Evolutionary conservation across 352 stramenopile species (phyloP), one percentile per base, ranked within the genome.

Genomic region (Thraustochytrium sp.): DNA sequence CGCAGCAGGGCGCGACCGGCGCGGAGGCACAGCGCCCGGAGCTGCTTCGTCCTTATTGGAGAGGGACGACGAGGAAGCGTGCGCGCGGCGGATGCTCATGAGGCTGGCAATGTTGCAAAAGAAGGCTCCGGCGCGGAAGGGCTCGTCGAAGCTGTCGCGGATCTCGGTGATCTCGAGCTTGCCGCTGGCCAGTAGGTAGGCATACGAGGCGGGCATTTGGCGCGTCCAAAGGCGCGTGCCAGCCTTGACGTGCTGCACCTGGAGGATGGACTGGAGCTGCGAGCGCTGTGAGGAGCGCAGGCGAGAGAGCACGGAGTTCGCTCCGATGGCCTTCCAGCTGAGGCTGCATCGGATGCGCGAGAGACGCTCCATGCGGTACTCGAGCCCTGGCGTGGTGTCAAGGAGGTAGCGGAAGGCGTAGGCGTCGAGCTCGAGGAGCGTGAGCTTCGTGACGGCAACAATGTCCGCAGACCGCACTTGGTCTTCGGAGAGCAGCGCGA

Each of bases 401-500:
- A 80, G 68, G 2, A 80, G 51, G 29, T 80, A 80, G n/a, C 38
- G 31, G 36, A 80, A 80, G 9, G 68, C 68, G 5, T 80, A 26
- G 21, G 8, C 4, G 68, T 80, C 68, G 46, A 80, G 51, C 53
- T 80, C 9, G 48, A 80, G 5, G 46, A 80, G 42, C 2, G 38
- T 44, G 8, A 80, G 29, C 3, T 80, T 26, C 13, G 68, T 80
- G 29, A 23, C 21, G 21, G 68, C 46, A 3, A 80, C 51, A 64
- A 80, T 64, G 40, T 80, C 68, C 4, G 68, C 68, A 26, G 68
- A 68, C 23, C 68, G 68, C 21, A 18, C 5, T 5, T 34, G 4
- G 16, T 80, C 21, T 29, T 86, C 76, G 16, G 56, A 42, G 29
- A 87, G 26, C 21, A 89, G 56, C 13, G 83, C 87, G 48, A 86